Percentiles rank a stretch among this genome's conserved stretches.
Evolutionary conservation across 2,329 filamentous ascomycete genomes (phyloP).

Genomic region (Calonectria ilicicola): DNA sequence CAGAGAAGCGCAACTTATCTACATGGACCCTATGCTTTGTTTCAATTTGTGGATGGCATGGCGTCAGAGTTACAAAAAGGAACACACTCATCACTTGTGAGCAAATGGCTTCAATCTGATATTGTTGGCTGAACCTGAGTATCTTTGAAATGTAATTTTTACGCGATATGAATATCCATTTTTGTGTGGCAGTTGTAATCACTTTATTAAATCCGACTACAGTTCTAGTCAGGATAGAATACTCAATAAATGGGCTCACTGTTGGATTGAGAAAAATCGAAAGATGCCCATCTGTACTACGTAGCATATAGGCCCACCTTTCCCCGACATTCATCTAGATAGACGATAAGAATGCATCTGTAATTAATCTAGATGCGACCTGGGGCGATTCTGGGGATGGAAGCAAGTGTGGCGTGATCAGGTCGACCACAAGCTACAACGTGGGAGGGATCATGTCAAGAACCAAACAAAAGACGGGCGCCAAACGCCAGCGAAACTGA

Average conservation of each 20-base stretch:
- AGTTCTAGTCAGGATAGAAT: no score
- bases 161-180: no score
- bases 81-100: neutral
- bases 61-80: neutral
- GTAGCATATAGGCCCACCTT: constrained; percentile 13
- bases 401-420: constrained; percentile 28
- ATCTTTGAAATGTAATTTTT: no score
- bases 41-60: neutral
- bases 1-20: neutral
- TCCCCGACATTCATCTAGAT: constrained; percentile 23
- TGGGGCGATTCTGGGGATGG: constrained; percentile 21
- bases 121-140: no score
- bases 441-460: no score
- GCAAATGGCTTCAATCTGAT: no score
- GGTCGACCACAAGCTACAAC: neutral
- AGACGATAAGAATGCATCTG: constrained; percentile 23
- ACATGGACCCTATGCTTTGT: neutral
- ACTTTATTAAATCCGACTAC: no score
- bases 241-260: neutral
- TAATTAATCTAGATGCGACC: constrained; percentile 18
- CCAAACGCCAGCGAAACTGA: neutral
- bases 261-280: neutral
- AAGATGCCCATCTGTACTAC: neutral
- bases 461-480: neutral
- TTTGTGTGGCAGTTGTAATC: no score